Percentiles rank a stretch among this genome's conserved stretches.
These are phyloP conservation scores for Heterobasidion irregulare DNA, from an alignment of 1,284 basidiomycete species.

Conservation along the genomic window DNA sequence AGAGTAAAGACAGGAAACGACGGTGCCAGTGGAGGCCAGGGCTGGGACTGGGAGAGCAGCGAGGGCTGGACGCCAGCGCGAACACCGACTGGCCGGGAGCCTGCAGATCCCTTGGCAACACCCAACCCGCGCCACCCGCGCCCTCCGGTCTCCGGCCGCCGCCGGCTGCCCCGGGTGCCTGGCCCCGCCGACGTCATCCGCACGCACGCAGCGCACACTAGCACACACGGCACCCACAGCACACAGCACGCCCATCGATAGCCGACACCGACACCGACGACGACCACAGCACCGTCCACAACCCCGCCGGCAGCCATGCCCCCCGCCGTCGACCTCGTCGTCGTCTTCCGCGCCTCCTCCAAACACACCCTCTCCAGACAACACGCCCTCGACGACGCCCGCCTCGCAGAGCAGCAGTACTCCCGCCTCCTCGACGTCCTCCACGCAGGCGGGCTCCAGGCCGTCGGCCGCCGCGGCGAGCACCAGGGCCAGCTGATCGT, in stretches of 20 bases:
- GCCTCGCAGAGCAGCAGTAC: slow-evolving; percentile 64
- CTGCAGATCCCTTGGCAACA: neutral
- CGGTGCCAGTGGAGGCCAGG: too few relatives aligned
- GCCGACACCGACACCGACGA: neutral
- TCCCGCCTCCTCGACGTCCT: slow-evolving; percentile 53
- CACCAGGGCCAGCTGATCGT: slow-evolving; percentile 73
- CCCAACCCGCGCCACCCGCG: too few relatives aligned
- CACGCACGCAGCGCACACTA: neutral
- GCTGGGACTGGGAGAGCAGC: too few relatives aligned
- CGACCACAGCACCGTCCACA: neutral
- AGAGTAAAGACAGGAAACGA: neutral
- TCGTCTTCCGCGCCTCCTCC: slow-evolving; percentile 55
- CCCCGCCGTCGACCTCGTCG: slow-evolving; percentile 61
- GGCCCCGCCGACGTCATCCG: neutral
- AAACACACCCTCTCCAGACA: slow-evolving; percentile 43
- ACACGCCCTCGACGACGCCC: slow-evolving; percentile 50
- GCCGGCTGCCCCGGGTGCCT: neutral
- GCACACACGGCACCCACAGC: too few relatives aligned
- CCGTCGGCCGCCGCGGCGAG: slow-evolving; percentile 67
- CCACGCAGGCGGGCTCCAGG: slow-evolving; percentile 52
- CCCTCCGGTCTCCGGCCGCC: neutral
- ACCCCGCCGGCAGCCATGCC: slow-evolving; percentile 14
- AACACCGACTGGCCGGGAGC: too few relatives aligned
- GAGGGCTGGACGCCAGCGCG: too few relatives aligned
- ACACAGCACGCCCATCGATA: neutral